These are phyloP conservation scores for Sutorius australiensis DNA, from an alignment of 768 basidiomycete genomes.

Conservation along the genomic window DNA sequence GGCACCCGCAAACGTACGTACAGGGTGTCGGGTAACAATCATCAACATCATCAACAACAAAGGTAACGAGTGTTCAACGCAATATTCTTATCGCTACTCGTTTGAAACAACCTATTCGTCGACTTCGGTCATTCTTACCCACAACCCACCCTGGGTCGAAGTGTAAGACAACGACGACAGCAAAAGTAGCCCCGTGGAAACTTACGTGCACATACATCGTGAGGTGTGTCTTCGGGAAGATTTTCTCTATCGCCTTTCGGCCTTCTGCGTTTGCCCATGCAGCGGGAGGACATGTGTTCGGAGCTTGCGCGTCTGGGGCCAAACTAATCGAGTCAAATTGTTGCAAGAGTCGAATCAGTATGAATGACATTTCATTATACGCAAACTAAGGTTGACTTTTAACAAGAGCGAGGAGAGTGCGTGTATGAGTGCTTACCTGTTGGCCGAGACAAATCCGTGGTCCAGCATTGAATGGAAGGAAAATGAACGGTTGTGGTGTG, in stretches of 20 bases:
- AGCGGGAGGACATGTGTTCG: constrained; percentile 42
- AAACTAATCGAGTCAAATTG: constrained; percentile 48
- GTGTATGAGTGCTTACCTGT: constrained; percentile 36
- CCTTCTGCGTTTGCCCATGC: constrained; percentile 45
- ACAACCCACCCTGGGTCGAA: constrained; percentile 45
- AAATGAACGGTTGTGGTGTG: constrained; percentile 62
- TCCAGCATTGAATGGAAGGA: constrained; percentile 59
- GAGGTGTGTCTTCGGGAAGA: constrained; percentile 51
- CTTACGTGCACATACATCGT: constrained; percentile 51
- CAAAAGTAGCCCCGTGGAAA: neutral
- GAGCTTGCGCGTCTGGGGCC: constrained; percentile 43
- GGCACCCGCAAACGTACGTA: no score
- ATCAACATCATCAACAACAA: no score
- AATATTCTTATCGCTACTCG: neutral
- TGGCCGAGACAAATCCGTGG: constrained; percentile 61
- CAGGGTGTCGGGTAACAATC: neutral
- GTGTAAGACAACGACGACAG: neutral
- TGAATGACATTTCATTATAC: constrained; percentile 59
- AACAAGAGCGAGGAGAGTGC: neutral
- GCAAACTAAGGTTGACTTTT: constrained; percentile 38
- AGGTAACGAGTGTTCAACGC: neutral
- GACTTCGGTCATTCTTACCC: constrained; percentile 42
- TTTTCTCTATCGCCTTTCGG: constrained; percentile 46
- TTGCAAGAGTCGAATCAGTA: constrained; percentile 62
- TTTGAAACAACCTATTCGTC: constrained; percentile 3